Base-by-base conservation (phyloP, 257 asterid genomes). In the Solanum rostratum region DNA sequence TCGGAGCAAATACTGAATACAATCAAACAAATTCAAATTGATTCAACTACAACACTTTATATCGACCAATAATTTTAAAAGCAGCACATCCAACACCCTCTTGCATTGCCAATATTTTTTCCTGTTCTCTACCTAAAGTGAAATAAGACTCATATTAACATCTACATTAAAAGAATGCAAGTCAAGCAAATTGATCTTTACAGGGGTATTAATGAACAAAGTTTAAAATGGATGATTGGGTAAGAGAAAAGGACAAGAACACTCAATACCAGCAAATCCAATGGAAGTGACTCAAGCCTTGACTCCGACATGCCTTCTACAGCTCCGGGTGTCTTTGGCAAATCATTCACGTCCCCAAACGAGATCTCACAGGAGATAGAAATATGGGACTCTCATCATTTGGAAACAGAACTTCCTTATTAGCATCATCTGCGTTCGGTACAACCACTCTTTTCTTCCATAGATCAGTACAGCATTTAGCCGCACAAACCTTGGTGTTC, bases 231-330 rank as follows among this genome's bases (percentile, higher is more conserved):
- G 59, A 65, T 14, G 50, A 63, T 30, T 13, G 27, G 54, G 57
- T 63, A 7, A 8, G 14, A 65, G n/a, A n/a, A n/a, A 54, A 53
- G 46, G 33, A 33, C 33, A 55, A 41, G 66, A 18, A 30, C 68
- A 84, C 19, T 80, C n/a, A 27, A 57, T 95, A 96, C 99, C 98
- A 96, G 95, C 70, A 96, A 85, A 90, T 96, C 98, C 89, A 82
- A 53, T 5, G 97, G 99, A 84, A 96, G 98, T 55, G 98, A 91
- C 88, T 95, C 98, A 0, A 96, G 95, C 89, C 97, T 88, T 4
- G 97, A 95, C 88, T 92, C 98, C 2, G 90, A 92, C 84, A 76
- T 84, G 3, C 39, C 76, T 45, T 88, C 91, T 88, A 60, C 94
- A 53, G 87, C 88, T 76, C 89, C 80, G 8, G 98, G 98, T 20